phyloP scores from a whole-genome alignment of 2,329 filamentous ascomycete species.

The Mycosphaerella arachidis region DNA sequence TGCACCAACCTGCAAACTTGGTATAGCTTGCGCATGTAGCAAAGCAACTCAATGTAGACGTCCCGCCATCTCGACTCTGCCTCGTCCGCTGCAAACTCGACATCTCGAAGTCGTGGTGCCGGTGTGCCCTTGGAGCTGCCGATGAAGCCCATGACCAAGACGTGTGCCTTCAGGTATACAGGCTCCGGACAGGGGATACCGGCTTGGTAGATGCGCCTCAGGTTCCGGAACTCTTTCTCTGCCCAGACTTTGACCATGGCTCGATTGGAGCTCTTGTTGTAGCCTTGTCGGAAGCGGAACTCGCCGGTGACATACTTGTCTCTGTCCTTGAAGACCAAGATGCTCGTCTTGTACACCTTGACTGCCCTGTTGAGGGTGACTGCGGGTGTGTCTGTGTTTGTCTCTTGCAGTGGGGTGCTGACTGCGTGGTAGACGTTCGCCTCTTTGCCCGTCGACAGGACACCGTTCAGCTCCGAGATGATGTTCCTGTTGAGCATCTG shows the following conservation, averaged over 20 bases:
- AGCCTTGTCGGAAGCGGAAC: conserved; percentile 82
- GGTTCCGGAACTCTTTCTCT: conserved; percentile 94
- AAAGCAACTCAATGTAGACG: conserved; percentile 77
- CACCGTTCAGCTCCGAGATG: conserved; percentile 88
- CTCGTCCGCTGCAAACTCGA: conserved; percentile 61
- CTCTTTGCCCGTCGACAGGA: conserved; percentile 94
- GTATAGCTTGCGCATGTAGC: conserved; percentile 89
- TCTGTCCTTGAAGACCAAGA: conserved; percentile 95
- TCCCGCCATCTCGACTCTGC: conserved; percentile 67
- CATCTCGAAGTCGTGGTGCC: conserved; percentile 83
- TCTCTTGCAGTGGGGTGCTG: conserved; percentile 52
- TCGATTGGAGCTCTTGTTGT: conserved; percentile 89
- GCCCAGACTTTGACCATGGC: conserved; percentile 99
- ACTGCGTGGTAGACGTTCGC: conserved; percentile 96
- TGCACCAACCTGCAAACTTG: conserved; percentile 89
- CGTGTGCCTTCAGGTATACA: conserved; percentile 83
- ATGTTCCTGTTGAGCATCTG: conserved; percentile 93
- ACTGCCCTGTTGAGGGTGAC: conserved; percentile 72
- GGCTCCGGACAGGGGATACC: conserved; percentile 90
- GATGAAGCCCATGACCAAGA: conserved; percentile 90
- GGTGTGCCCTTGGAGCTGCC: conserved; percentile 83
- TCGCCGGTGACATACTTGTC: conserved; percentile 95
- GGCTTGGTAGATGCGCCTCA: conserved; percentile 75
- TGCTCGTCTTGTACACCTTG: conserved; percentile 98
- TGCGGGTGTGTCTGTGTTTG: conserved; percentile 41